phyloP scores from a whole-genome alignment of 1,139 yeast genomes.

The Cylindricascospora bacillispora region DNA sequence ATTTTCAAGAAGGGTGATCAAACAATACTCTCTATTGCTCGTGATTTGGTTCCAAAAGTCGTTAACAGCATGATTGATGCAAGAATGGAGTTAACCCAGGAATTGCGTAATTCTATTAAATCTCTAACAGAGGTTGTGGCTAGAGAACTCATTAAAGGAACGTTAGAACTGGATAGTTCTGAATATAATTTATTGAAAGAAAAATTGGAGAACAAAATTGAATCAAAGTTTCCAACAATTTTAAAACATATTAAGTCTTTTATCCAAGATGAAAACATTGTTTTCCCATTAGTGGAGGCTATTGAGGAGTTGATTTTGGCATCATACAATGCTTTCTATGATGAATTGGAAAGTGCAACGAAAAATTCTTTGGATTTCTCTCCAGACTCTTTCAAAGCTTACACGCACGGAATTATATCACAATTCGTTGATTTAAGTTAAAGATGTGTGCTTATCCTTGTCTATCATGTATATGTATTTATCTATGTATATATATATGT shows the following conservation, averaged over 20 bases:
- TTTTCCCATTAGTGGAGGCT: slow-evolving; percentile 42
- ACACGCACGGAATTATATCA: too few relatives aligned
- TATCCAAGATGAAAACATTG: slow-evolving; percentile 35
- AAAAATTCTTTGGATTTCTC: too few relatives aligned
- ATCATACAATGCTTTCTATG: too few relatives aligned
- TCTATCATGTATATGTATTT: too few relatives aligned
- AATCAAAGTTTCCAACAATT: slow-evolving; percentile 42
- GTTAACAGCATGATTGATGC: slow-evolving; percentile 82
- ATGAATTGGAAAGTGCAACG: too few relatives aligned
- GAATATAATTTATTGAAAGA: slow-evolving; percentile 8
- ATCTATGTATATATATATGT: too few relatives aligned
- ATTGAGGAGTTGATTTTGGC: slow-evolving; percentile 43
- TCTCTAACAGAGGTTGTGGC: slow-evolving; percentile 40
- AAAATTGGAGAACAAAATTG: slow-evolving; percentile 37
- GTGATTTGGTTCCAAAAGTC: slow-evolving; percentile 69
- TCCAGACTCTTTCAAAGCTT: too few relatives aligned
- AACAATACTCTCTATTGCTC: slow-evolving; percentile 41
- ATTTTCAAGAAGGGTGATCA: slow-evolving; percentile 12
- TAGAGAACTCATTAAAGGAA: slow-evolving; percentile 24
- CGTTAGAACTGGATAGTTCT: slow-evolving; percentile 8
- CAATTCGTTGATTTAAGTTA: too few relatives aligned
- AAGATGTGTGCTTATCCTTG: too few relatives aligned
- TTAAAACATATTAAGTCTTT: slow-evolving; percentile 37
- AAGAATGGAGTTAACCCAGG: slow-evolving; percentile 59
- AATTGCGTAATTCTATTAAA: slow-evolving; percentile 57